Percentiles rank a stretch among this genome's conserved stretches.
Evolutionary conservation across 306 rosid species (phyloP).

Genomic region (Prunus mume): DNA sequence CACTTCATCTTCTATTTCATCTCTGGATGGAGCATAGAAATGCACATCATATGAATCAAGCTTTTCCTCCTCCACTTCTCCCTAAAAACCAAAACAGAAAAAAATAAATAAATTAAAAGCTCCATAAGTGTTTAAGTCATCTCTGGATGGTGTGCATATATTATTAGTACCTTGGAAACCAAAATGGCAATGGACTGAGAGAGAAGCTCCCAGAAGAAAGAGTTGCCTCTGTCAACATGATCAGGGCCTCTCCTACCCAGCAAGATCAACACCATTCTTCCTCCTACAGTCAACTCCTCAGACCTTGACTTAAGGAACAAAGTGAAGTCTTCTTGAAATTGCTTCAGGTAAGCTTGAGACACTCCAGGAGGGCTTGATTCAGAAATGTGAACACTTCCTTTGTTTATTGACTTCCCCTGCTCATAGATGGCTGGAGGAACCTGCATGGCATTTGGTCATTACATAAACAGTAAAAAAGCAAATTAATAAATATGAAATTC

Average conservation of each 20-base stretch:
- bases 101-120: neutral
- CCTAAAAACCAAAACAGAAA: slow-evolving; percentile 30
- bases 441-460: slow-evolving; percentile 32
- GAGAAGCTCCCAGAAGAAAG: slow-evolving; percentile 79
- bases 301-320: slow-evolving; percentile 64
- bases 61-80: slow-evolving; percentile 61
- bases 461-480: neutral
- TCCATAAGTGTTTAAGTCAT: too few species aligned
- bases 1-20: slow-evolving; percentile 71
- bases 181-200: slow-evolving; percentile 52
- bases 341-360: slow-evolving; percentile 59
- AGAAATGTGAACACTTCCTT: slow-evolving; percentile 64
- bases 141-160: neutral
- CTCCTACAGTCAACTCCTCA: slow-evolving; percentile 64
- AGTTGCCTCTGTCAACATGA: slow-evolving; percentile 83
- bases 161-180: slow-evolving; percentile 58
- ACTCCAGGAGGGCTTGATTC: slow-evolving; percentile 62
- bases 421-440: slow-evolving; percentile 66
- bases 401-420: slow-evolving; percentile 56
- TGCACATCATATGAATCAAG: slow-evolving; percentile 81
- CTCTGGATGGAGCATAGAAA: slow-evolving; percentile 85
- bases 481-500: neutral
- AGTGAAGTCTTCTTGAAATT: slow-evolving; percentile 68
- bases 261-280: slow-evolving; percentile 74
- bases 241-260: slow-evolving; percentile 64